Percentiles rank a stretch among this genome's conserved stretches.
Conservation (phyloP, 2,329 filamentous ascomycete species). For the Raffaelea ambrosiae region DNA sequence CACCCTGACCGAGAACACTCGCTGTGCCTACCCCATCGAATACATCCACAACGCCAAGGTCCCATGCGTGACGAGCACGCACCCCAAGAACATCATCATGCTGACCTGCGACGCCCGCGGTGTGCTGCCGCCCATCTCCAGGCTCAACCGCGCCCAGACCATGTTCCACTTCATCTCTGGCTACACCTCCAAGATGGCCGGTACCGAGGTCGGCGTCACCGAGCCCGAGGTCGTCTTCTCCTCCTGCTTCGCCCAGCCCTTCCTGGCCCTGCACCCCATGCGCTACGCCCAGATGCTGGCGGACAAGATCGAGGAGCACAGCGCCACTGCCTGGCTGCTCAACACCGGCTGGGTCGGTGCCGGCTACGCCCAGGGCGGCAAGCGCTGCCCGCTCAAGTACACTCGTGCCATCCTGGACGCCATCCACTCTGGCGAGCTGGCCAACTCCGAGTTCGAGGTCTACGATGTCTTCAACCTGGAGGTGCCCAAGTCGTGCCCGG, state of each 20-base stretch:
- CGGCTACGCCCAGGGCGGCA: conserved; percentile 81
- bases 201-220: conserved; percentile 92
- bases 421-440: conserved; percentile 94
- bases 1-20: conserved; percentile 96
- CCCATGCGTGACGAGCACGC: conserved; percentile 76
- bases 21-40: conserved; percentile 91
- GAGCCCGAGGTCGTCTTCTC: conserved; percentile 99
- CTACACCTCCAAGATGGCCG: conserved; percentile 99
- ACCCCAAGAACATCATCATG: conserved; percentile 96
- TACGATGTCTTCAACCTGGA: conserved; percentile 96
- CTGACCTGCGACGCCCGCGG: conserved; percentile 96
- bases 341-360: conserved; percentile 98
- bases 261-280: conserved; percentile 98
- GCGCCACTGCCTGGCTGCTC: conserved; percentile 94
- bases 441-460: conserved; percentile 84
- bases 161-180: conserved; percentile 99
- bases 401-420: conserved; percentile 96
- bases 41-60: conserved; percentile 99
- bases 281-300: conserved; percentile 97
- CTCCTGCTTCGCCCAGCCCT: conserved; percentile 97
- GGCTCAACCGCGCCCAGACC: conserved; percentile 87
- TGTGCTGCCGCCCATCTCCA: conserved; percentile 95
- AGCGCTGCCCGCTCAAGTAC: conserved; percentile 97
- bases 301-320: conserved; percentile 93
- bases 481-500: conserved; percentile 85